Conservation (phyloP, 192 early-diverging fungal species). For the Backusella morwellensis region DNA sequence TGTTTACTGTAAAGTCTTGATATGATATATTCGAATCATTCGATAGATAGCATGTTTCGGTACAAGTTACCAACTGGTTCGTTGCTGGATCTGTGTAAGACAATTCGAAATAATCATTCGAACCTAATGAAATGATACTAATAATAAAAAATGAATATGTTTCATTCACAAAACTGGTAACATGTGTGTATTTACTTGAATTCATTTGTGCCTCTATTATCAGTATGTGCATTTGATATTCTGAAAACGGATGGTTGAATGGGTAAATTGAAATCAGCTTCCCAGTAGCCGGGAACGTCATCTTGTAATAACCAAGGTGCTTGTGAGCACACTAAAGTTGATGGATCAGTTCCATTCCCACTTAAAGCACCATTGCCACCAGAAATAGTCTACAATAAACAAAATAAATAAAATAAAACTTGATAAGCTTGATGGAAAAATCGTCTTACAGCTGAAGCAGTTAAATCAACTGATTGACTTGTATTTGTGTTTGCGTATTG, state of each 20-base stretch:
- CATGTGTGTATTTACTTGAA: conserved; percentile 44
- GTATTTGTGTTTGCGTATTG: conserved; percentile 43
- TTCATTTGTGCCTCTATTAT: conserved; percentile 60
- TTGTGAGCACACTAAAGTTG: conserved; percentile 29
- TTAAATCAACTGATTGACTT: conserved; percentile 51
- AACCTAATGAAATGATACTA: conserved; percentile 55
- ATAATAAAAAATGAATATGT: background rate
- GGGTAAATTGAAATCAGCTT: conserved; percentile 52
- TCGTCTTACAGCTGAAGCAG: conserved; percentile 27
- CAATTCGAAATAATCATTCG: conserved; percentile 55
- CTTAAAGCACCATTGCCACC: conserved; percentile 51
- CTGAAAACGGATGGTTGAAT: conserved; percentile 64
- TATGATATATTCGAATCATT: conserved; percentile 31
- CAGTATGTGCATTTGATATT: conserved; percentile 56
- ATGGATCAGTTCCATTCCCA: conserved; percentile 39
- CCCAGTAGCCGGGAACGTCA: conserved; percentile 66
- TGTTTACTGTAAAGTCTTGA: conserved; percentile 47
- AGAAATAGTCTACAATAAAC: conserved; percentile 26
- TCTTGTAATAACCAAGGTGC: conserved; percentile 72
- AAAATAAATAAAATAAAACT: background rate
- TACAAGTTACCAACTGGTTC: conserved; percentile 35
- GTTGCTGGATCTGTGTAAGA: conserved; percentile 64
- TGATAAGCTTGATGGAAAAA: background rate
- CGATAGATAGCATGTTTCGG: conserved; percentile 35
- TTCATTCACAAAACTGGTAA: background rate